A percentile compares a stretch with the other conserved stretches of the same genome.
Evolutionary conservation across 176 grass and related monocot species (phyloP).

Genomic region (Musa troglodytarum): DNA sequence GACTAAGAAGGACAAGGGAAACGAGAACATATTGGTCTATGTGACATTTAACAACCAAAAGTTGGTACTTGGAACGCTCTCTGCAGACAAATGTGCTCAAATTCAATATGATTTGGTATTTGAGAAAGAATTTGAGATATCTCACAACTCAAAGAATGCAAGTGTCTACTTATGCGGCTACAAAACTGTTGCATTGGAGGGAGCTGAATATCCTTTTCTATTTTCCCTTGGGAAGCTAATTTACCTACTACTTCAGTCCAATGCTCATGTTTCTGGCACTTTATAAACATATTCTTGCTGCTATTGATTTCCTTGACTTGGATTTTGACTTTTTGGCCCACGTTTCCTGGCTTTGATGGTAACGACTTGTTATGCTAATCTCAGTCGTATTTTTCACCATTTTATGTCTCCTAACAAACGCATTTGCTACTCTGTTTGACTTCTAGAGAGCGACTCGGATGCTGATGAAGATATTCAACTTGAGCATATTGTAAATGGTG

Average conservation of each 20-base stretch:
- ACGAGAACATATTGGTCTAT: conserved; percentile 37
- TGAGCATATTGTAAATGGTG: not conserved
- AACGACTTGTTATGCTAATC: too few relatives aligned
- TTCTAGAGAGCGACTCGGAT: conserved; percentile 25
- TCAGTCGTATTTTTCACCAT: not conserved
- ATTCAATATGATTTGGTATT: conserved; percentile 72
- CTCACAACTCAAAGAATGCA: conserved; percentile 54
- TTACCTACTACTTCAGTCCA: conserved; percentile 5
- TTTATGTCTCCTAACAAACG: not conserved
- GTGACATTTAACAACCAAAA: conserved; percentile 45
- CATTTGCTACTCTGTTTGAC: too few relatives aligned
- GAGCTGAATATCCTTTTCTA: conserved; percentile 55
- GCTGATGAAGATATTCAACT: conserved; percentile 28
- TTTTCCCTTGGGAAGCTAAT: not conserved
- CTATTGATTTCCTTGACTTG: not conserved
- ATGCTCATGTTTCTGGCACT: not conserved
- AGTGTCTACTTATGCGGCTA: conserved; percentile 72
- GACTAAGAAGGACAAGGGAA: conserved; percentile 41
- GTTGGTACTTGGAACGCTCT: conserved; percentile 59
- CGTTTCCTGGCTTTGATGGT: too few relatives aligned
- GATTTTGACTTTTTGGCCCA: too few relatives aligned
- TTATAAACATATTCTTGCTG: not conserved
- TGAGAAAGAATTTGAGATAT: conserved; percentile 73
- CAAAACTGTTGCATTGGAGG: conserved; percentile 33
- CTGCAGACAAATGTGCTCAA: conserved; percentile 42